These are phyloP conservation scores for Aspergillus puulaauensis DNA, from an alignment of 2,329 filamentous ascomycete species.

Conservation along the genomic window DNA sequence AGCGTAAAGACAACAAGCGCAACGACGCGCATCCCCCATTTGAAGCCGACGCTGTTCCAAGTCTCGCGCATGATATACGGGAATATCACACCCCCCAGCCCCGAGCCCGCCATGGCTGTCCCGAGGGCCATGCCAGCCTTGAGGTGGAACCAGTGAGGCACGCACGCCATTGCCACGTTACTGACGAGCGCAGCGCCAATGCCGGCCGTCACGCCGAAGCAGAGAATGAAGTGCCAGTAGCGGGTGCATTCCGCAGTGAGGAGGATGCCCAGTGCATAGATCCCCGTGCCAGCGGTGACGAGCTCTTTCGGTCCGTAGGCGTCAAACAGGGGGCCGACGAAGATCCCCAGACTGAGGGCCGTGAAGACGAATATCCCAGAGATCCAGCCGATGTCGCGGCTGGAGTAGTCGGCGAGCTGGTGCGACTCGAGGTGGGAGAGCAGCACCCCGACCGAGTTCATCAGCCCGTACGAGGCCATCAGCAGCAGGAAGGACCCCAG, in stretches of 20 bases:
- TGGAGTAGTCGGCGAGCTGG: conserved; percentile 45
- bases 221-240: conserved; percentile 53
- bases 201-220: conserved; percentile 38
- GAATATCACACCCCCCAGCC: conserved; percentile 39
- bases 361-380: conserved; percentile 50
- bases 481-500: conserved; percentile 39
- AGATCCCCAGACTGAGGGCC: conserved; percentile 45
- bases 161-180: conserved; percentile 38
- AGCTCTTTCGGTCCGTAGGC: conserved; percentile 48
- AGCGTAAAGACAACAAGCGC: conserved; percentile 36
- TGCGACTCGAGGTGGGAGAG: conserved; percentile 49
- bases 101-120: conserved; percentile 41
- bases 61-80: conserved; percentile 37
- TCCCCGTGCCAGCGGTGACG: conserved; percentile 37
- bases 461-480: conserved; percentile 47
- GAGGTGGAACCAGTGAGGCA: conserved; percentile 44
- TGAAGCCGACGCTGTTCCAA: conserved; percentile 36
- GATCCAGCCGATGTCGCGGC: conserved; percentile 52
- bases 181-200: conserved; percentile 37
- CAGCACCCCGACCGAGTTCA: conserved; percentile 51
- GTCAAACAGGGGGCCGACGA: conserved; percentile 53
- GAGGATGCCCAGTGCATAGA: conserved; percentile 44
- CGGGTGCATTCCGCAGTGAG: conserved; percentile 47
- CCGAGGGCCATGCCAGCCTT: conserved; percentile 41
- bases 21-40: conserved; percentile 41